These are phyloP conservation scores for Quercus alba DNA, from an alignment of 306 rosid genomes.

Conservation along the genomic window DNA sequence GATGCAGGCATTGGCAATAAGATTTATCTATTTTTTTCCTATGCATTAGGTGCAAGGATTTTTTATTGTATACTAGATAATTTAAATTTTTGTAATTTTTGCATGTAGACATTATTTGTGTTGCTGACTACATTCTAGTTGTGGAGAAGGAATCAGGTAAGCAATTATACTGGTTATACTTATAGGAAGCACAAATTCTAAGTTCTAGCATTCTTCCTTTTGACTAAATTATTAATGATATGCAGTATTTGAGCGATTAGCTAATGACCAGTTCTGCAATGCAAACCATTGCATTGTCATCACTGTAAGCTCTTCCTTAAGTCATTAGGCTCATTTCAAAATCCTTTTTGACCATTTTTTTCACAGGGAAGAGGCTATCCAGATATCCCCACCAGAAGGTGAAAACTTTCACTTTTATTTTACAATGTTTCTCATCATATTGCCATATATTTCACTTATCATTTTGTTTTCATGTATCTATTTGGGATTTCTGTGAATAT, in stretches of 20 bases:
- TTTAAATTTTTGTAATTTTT: slow-evolving; percentile 28
- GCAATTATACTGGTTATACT: slow-evolving; percentile 4
- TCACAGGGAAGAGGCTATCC: slow-evolving; percentile 94
- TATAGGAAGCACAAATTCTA: neutral
- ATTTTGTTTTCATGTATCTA: neutral
- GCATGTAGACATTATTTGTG: slow-evolving; percentile 49
- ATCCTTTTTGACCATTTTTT: slow-evolving; percentile 16
- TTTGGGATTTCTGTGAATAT: slow-evolving; percentile 17
- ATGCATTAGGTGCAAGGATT: neutral
- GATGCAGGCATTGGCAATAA: neutral
- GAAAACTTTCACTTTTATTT: slow-evolving; percentile 4
- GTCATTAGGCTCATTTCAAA: slow-evolving; percentile 9
- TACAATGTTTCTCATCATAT: slow-evolving; percentile 1
- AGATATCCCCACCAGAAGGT: slow-evolving; percentile 93
- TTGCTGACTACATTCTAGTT: slow-evolving; percentile 72
- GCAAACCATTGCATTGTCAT: slow-evolving; percentile 73
- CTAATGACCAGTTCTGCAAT: slow-evolving; percentile 82
- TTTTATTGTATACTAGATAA: slow-evolving; percentile 1
- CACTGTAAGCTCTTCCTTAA: slow-evolving; percentile 50
- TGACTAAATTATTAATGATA: slow-evolving; percentile 15
- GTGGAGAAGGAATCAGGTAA: slow-evolving; percentile 98
- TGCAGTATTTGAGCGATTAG: slow-evolving; percentile 84
- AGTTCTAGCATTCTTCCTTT: neutral
- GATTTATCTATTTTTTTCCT: neutral
- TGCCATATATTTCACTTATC: slow-evolving; percentile 3